Conservation (phyloP, 352 stramenopile species). For the Phytophthora idaei region DNA sequence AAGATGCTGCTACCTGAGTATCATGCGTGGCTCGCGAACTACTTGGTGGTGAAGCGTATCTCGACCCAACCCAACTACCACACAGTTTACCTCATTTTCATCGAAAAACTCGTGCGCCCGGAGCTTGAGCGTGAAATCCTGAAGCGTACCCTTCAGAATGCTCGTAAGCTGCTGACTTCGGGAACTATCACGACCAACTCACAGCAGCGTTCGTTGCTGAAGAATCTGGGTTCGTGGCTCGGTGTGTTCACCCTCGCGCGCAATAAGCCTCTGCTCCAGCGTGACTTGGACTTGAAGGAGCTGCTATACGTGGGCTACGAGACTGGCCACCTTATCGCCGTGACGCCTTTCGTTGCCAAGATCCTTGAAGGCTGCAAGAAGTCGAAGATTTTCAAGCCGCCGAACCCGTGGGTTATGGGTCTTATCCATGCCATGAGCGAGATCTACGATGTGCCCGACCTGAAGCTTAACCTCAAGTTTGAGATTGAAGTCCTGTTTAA, state of each 20-base stretch:
- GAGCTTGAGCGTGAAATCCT: conserved; percentile 95
- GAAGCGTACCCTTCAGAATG: conserved; percentile 94
- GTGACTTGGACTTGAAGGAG: conserved; percentile 98
- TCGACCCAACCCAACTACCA: conserved; percentile 99
- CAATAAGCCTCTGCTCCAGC: conserved; percentile 98
- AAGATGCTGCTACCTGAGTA: conserved; percentile 94
- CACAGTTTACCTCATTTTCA: conserved; percentile 96
- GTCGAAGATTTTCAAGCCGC: conserved; percentile 97
- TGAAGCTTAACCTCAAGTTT: conserved; percentile 99
- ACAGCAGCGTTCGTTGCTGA: conserved; percentile 97
- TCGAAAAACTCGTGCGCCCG: conserved; percentile 95
- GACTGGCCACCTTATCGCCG: conserved; percentile 97
- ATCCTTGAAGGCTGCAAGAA: conserved; percentile 98
- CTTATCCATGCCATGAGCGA: conserved; percentile 97
- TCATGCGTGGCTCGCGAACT: conserved; percentile 98
- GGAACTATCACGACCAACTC: conserved; percentile 98
- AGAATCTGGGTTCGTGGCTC: conserved; percentile 99
- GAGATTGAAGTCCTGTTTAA: conserved; percentile 99
- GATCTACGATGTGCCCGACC: conserved; percentile 98
- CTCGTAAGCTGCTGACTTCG: conserved; percentile 96
- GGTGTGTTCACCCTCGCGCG: conserved; percentile 97
- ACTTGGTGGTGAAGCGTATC: conserved; percentile 99
- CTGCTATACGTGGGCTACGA: conserved; percentile 96
- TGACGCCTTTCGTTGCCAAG: conserved; percentile 98
- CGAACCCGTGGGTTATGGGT: conserved; percentile 99